Percentiles rank a stretch among this genome's conserved stretches.
Conservation (phyloP, 345 rosid genomes). For the Rhizophora apiculata region DNA sequence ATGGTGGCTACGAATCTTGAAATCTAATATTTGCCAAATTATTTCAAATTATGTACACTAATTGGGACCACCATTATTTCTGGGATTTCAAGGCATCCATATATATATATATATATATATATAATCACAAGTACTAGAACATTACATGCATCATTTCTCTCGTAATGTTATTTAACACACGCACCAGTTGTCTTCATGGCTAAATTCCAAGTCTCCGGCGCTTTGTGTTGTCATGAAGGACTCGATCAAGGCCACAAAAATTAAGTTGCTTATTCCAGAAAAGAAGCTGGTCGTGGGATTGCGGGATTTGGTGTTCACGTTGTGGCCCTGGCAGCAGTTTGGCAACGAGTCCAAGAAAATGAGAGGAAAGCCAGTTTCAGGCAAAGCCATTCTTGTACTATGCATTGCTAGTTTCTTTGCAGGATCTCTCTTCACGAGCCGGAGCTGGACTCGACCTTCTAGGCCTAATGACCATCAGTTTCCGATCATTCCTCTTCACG, state of each 20-base stretch:
- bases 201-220: not conserved
- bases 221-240: not conserved
- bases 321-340: not conserved
- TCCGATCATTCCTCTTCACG: constrained; percentile 23
- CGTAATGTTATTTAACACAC: too few species aligned
- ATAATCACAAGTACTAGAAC: too few species aligned
- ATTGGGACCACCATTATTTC: too few species aligned
- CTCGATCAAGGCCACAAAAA: not conserved
- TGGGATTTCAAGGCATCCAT: too few species aligned
- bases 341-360: constrained; percentile 42
- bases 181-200: too few species aligned
- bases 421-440: constrained; percentile 57
- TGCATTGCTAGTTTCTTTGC: constrained; percentile 73
- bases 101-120: too few species aligned
- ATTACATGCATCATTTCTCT: too few species aligned
- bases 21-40: not conserved
- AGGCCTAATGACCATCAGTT: constrained; percentile 22
- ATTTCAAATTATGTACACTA: not conserved
- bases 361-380: constrained; percentile 65
- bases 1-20: not conserved
- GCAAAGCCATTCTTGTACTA: constrained; percentile 52
- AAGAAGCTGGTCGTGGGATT: not conserved
- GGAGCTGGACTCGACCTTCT: constrained; percentile 33
- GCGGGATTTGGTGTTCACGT: not conserved
- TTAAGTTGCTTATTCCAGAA: not conserved